These are phyloP conservation scores for Cutaneotrichosporon daszewskae DNA, from an alignment of 1,284 basidiomycete species.

Conservation along the genomic window DNA sequence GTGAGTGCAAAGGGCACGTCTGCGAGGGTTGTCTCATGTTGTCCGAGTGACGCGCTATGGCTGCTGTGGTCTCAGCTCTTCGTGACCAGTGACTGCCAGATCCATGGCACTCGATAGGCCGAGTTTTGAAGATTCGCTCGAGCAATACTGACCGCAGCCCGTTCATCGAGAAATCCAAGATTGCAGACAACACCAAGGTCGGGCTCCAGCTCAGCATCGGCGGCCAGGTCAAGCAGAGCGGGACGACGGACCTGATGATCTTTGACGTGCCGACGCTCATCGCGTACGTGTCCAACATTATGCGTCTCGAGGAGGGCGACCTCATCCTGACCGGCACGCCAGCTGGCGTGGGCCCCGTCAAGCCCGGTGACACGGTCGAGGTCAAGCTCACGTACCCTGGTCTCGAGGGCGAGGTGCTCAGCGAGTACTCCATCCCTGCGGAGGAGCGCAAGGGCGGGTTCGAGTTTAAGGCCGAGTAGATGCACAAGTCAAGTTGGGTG, in stretches of 20 bases:
- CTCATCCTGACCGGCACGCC: conserved; percentile 81
- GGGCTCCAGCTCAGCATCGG: conserved; percentile 62
- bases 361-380: conserved; percentile 69
- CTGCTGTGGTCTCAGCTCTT: too few species aligned
- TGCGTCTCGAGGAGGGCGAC: conserved; percentile 94
- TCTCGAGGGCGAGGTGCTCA: conserved; percentile 55
- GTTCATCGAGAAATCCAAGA: conserved; percentile 70
- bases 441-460: conserved; percentile 67
- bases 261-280: conserved; percentile 87
- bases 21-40: not conserved
- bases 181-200: conserved; percentile 70
- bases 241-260: conserved; percentile 84
- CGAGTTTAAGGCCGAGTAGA: conserved; percentile 50
- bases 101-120: too few species aligned
- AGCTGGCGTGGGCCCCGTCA: conserved; percentile 75
- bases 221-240: conserved; percentile 73
- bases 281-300: conserved; percentile 87
- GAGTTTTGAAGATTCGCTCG: too few species aligned
- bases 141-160: conserved; percentile 51
- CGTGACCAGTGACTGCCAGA: too few species aligned
- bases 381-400: conserved; percentile 62
- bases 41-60: too few species aligned
- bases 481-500: too few species aligned
- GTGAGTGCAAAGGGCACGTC: conserved; percentile 23
- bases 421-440: conserved; percentile 62